Evolutionary conservation across 805 yeast genomes (phyloP), one percentile per base, ranked within the genome.

Genomic region (Yamadazyma scolyti): DNA sequence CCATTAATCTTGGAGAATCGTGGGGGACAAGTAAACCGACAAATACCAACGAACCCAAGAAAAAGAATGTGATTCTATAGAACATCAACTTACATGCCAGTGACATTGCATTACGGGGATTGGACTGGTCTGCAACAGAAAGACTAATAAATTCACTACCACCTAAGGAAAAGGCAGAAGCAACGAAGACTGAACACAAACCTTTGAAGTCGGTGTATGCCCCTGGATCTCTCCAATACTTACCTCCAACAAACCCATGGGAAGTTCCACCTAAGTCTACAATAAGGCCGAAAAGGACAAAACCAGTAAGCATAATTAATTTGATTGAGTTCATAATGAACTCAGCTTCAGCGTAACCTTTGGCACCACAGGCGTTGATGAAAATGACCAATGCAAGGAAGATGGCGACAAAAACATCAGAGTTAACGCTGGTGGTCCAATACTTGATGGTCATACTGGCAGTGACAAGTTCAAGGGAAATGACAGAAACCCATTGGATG

Each of bases 381-480:
- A 55, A 36, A 9, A 71, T 44, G 18, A 77, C 61, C 6, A 76
- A 53, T 8, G 59, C 46, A 33, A 61, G 70, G 46, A 79, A 74
- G 3, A 77, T 69, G 1, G 68, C 59, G 12, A 79, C 79, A 53
- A 73, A 79, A 4, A 68, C 74, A 43, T 75, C 81, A 2, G 82
- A 61, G 44, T 76, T 69, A 28, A 77, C 62, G 4, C 52, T 43
- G 6, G 44, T 38, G 23, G 35, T 49, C 86, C 86, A 79, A 52
- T 61, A 78, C 40, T 69, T 58, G 35, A 79, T 67, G 16, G 83
- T 77, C 64, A 76, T 69, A 24, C 78, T 62, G 12, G 82, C 82
- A 15, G 83, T 76, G 17, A 78, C 82, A 47, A 78, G 62, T 48
- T 79, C 85, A 28, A 79, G 63, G 2, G 83, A 77, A 32, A 79